These are phyloP conservation scores for Raffaelea ambrosiae DNA, from an alignment of 2,329 filamentous ascomycete species.

Conservation along the genomic window DNA sequence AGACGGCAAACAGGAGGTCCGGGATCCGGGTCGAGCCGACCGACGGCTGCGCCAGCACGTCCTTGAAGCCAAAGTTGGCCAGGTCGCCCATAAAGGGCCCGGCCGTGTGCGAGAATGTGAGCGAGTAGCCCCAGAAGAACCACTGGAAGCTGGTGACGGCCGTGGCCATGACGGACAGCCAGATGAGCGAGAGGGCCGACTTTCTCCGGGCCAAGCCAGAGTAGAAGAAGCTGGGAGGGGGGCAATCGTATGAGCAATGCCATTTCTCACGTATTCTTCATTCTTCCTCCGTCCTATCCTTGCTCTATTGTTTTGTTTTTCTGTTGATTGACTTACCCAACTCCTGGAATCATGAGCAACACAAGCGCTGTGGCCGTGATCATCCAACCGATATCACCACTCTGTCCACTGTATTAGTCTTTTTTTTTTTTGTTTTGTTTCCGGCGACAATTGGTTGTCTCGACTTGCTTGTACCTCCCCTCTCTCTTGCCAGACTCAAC, in stretches of 20 bases:
- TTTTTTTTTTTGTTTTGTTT: too few relatives aligned
- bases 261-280: too few relatives aligned
- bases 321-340: slow-evolving; percentile 45
- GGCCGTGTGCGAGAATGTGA: slow-evolving; percentile 72
- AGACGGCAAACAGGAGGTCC: slow-evolving; percentile 77
- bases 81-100: slow-evolving; percentile 71
- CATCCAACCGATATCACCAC: slow-evolving; percentile 80
- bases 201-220: slow-evolving; percentile 83
- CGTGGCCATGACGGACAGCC: slow-evolving; percentile 80
- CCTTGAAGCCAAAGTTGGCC: slow-evolving; percentile 68
- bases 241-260: background rate
- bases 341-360: slow-evolving; percentile 85
- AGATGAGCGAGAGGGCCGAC: slow-evolving; percentile 81
- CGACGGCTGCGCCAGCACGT: slow-evolving; percentile 67
- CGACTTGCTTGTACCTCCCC: too few relatives aligned
- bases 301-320: background rate
- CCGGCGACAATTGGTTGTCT: too few relatives aligned
- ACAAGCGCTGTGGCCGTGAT: slow-evolving; percentile 75
- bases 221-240: slow-evolving; percentile 66
- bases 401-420: slow-evolving; percentile 30
- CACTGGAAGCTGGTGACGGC: slow-evolving; percentile 83
- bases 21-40: slow-evolving; percentile 67
- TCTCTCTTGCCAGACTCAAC: too few relatives aligned
- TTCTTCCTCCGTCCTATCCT: too few relatives aligned
- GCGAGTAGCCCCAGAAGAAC: slow-evolving; percentile 88